Conservation (phyloP, 169 alveolate species). For the Perkinsus chesapeaki region DNA sequence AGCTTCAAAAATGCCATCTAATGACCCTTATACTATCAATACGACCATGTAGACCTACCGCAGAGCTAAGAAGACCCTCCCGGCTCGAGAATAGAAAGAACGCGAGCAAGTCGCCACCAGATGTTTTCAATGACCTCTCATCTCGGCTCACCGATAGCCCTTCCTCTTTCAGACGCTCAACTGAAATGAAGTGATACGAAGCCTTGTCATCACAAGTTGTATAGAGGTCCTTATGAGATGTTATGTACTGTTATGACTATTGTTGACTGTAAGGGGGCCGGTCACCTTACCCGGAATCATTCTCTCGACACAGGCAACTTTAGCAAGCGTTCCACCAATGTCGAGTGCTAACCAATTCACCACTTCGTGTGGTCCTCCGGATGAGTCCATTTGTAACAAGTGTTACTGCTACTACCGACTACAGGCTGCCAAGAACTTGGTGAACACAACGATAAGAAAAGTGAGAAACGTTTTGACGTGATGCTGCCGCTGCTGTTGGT, state of each 20-base stretch:
- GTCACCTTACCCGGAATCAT: background rate
- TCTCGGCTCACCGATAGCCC: background rate
- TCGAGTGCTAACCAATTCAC: constrained; percentile 36
- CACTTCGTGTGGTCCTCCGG: background rate
- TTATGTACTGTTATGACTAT: too few species aligned
- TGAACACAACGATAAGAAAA: background rate
- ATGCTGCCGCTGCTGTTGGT: background rate
- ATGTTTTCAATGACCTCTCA: background rate
- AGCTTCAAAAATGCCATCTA: background rate
- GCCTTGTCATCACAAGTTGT: too few species aligned
- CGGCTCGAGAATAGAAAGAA: background rate
- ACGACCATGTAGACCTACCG: background rate
- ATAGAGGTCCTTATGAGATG: too few species aligned
- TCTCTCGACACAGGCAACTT: constrained; percentile 39
- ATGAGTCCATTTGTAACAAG: too few species aligned
- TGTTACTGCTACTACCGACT: too few species aligned
- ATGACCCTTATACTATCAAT: background rate
- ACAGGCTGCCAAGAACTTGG: too few species aligned
- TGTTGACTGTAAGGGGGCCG: too few species aligned
- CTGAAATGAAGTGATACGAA: background rate
- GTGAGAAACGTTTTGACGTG: background rate
- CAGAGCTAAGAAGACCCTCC: background rate
- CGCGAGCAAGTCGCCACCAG: background rate
- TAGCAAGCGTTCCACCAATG: constrained; percentile 64
- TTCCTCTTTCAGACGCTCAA: background rate